Percentiles rank a stretch among this genome's conserved stretches.
phyloP scores from a whole-genome alignment of 179 eudicot species.

The Spergularia azorica region DNA sequence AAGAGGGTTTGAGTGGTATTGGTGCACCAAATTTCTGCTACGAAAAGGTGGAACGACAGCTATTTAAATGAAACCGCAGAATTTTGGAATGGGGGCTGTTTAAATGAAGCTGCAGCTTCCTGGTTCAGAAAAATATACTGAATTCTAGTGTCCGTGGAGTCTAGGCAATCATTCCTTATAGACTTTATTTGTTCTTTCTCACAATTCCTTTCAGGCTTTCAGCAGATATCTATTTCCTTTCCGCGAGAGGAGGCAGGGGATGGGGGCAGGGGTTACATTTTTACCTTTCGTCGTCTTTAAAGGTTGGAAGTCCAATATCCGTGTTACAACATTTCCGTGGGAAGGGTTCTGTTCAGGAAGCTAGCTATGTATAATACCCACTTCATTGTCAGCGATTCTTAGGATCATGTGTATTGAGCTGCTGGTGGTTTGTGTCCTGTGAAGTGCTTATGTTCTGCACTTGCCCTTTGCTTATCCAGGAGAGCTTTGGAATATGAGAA shows the following conservation, averaged over 20 bases:
- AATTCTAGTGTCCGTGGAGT: neutral
- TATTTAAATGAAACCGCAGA: neutral
- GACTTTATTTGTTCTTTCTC: neutral
- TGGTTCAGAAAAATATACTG: neutral
- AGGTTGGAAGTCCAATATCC: neutral
- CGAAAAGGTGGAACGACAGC: neutral
- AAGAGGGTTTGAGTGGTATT: neutral
- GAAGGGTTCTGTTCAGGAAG: neutral
- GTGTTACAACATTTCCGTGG: neutral
- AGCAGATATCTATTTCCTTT: neutral
- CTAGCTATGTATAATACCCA: neutral
- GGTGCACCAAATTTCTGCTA: neutral
- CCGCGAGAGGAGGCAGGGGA: neutral
- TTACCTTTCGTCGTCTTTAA: neutral
- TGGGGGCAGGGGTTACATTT: neutral
- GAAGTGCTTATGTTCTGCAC: neutral
- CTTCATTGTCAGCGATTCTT: neutral
- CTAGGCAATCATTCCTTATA: neutral
- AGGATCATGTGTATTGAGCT: neutral
- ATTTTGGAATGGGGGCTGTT: neutral
- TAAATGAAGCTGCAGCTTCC: neutral
- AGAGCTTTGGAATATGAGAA: slow-evolving; percentile 73
- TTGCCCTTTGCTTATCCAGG: slow-evolving; percentile 38
- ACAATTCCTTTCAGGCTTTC: no score
- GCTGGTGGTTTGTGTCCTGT: slow-evolving; percentile 10